Base-by-base conservation (phyloP, 2,329 filamentous ascomycete genomes). In the Chaetomium globosum region DNA sequence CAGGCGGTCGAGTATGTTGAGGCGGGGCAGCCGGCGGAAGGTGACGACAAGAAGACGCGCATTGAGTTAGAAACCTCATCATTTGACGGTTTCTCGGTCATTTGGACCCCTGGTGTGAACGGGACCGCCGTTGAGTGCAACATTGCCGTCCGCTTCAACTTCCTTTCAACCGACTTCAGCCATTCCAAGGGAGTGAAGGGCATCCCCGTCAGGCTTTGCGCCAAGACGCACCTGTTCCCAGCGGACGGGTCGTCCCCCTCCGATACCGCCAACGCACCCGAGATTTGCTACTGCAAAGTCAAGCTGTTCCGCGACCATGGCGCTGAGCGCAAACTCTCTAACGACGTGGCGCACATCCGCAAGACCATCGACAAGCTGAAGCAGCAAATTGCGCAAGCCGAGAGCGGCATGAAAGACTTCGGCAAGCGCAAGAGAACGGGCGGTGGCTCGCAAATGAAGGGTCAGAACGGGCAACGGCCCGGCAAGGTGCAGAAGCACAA, bases 101-200 rank as follows among this genome's bases (percentile, higher is more conserved):
- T 89, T 6, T 98, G 94, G 94, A 91, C 89, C 0, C 89, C 92
- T 0, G 89, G 87, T 4, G 77, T 85, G 51, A 89, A 88, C 57
- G 87, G 88, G 0, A 78, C 81, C 0, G 39, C 39, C 16, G 81
- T 89, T 3, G 93, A 97, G 72, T 95, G 93, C 76, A 91, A 88
- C 57, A 87, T 99, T 63, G 90, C 93, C 9, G 92, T 98, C 13
- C 91, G 95, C 54, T 99, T 98, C 83, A 99, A 99, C 79, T 99
- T 99, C 75, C 82, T 99, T 0, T 99, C 95, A 0, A 99, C 95
- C 9, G 95, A 99, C 75, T 99, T 98, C 75, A 98, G 94, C 76
- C 95, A 98, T 75, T 98, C 95, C 10, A 99, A 99, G 75, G 95
- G 95, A 54, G 95, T 99, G 57, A 99, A 98, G 78, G 95, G 95